Evolutionary conservation across 306 rosid genomes (phyloP), one percentile per base, ranked within the genome.

Genomic region (Cyclanthera cordifolia): DNA sequence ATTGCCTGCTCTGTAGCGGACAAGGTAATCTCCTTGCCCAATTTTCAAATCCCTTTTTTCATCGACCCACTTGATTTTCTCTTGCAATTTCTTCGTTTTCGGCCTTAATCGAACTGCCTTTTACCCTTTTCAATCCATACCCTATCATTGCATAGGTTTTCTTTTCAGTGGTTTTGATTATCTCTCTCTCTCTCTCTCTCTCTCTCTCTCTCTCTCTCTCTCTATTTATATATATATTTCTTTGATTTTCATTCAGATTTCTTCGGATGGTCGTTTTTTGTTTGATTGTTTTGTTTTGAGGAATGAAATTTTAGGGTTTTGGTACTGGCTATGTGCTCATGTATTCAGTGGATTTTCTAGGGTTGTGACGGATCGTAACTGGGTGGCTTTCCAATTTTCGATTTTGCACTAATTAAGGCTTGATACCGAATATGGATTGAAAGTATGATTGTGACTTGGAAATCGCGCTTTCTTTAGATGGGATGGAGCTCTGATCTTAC

Each of bases 1-100:
- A 84, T 73, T 84, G 81, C 79, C 81, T 71, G 54, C 79, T 78
- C 74, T 81, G 81, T 76, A 79, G 82, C 75, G 83, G 83, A 79
- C 88, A 76, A 81, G 85, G 78, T 81, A 84, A 76, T 78, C 85
- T 83, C 77, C 23, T 37, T 49, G 21, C 57, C 39, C 49, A 27
- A 27, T 49, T 59, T 19, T 48, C 32, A 0, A 24, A 32, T 45
- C 45, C 37, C 5, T 32, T 27, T 53, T 41, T 39, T 68, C 50
- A 41, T 21, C 19, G 3, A 4, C 37, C 50, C 50, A 39, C 51
- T 53, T 65, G 10, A 28, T 43, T 76, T 71, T 52, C 50, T 48
- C 58, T 54, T 64, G 16, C 5, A 53, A 71, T 71, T 74, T 80
- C 43, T 15, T 30, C 53, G 1, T 24, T 45, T 23, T 49, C 66